phyloP scores from a whole-genome alignment of 208 protist genomes.

The Vickermania spadyakhi region DNA sequence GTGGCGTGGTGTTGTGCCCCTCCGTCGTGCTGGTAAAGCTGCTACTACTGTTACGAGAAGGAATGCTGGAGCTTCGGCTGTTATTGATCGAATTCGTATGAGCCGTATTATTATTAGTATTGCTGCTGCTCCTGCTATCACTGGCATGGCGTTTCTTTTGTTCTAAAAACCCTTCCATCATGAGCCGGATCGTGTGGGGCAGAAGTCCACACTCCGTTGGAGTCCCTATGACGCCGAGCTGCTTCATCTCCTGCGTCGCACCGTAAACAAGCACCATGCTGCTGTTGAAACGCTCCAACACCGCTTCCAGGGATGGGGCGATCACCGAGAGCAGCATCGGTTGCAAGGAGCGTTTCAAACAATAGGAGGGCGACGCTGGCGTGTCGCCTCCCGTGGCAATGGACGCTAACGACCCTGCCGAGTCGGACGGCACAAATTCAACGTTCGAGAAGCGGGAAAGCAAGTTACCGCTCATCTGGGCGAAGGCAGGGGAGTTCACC shows the following conservation, averaged over 20 bases:
- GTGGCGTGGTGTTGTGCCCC: conserved; percentile 21
- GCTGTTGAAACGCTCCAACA: conserved; percentile 71
- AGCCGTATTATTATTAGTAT: background rate
- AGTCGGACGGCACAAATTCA: conserved; percentile 31
- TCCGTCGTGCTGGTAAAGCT: conserved; percentile 18
- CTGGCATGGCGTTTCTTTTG: conserved; percentile 12
- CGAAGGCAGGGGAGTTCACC: conserved; percentile 39
- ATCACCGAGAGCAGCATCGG: conserved; percentile 43
- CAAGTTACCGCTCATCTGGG: conserved; percentile 41
- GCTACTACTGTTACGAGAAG: background rate
- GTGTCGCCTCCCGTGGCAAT: background rate
- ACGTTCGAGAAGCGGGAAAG: conserved; percentile 50
- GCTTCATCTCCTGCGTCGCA: conserved; percentile 86
- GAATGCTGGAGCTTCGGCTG: background rate
- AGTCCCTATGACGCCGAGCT: conserved; percentile 76
- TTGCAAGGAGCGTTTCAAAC: conserved; percentile 33
- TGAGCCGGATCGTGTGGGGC: conserved; percentile 49
- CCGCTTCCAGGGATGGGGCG: conserved; percentile 45
- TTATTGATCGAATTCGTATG: background rate
- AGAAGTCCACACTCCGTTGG: conserved; percentile 70
- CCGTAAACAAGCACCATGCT: conserved; percentile 73
- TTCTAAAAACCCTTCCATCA: conserved; percentile 52
- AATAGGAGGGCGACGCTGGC: conserved; percentile 21
- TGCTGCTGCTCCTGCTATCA: background rate
- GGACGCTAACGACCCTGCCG: background rate